These are phyloP conservation scores for Botryosphaeria dothidea DNA, from an alignment of 2,329 filamentous ascomycete genomes.

Conservation along the genomic window DNA sequence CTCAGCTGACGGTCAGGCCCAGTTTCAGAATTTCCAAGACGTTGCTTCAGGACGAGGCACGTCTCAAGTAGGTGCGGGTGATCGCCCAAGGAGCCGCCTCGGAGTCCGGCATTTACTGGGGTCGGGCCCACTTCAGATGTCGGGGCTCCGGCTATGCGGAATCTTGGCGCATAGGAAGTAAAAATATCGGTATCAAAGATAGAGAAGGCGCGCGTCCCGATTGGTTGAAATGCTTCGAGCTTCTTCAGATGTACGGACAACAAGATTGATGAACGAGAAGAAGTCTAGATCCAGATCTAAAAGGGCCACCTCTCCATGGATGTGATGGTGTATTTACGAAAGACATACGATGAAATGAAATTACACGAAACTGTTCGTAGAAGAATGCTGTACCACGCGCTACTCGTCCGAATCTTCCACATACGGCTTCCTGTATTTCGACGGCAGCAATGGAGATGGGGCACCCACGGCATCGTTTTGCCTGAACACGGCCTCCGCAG, in stretches of 20 bases:
- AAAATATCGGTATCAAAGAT: not conserved
- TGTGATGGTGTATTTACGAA: too few relatives aligned
- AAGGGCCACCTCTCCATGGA: not conserved
- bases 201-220: not conserved
- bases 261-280: not conserved
- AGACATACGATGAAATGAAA: too few relatives aligned
- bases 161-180: too few relatives aligned
- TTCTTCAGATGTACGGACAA: too few relatives aligned
- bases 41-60: not conserved
- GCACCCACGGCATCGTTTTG: not conserved
- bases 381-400: not conserved
- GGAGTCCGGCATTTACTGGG: not conserved
- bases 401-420: slow-evolving; percentile 4
- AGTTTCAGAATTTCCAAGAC: not conserved
- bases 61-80: slow-evolving; percentile 8
- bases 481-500: not conserved
- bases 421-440: slow-evolving; percentile 2
- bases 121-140: not conserved
- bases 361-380: too few relatives aligned
- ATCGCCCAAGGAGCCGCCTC: not conserved
- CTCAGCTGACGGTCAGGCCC: slow-evolving; percentile 8
- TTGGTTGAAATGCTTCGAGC: not conserved
- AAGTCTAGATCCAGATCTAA: too few relatives aligned
- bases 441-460: not conserved
- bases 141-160: not conserved